Evolutionary conservation across 2,329 filamentous ascomycete genomes (phyloP).

Genomic region (Lasiodiplodia sp.): DNA sequence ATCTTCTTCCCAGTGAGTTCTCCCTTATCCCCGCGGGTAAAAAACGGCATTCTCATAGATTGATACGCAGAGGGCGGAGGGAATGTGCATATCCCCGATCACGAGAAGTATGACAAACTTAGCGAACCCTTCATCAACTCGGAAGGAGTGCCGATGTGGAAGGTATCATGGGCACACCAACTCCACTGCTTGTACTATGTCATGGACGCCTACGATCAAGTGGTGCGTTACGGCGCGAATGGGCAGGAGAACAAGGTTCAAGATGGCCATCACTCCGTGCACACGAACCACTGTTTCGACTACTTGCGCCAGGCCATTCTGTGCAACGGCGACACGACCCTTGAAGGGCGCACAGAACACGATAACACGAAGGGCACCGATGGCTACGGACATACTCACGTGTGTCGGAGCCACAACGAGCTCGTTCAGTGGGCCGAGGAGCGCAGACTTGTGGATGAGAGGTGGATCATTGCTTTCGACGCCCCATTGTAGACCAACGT

Average conservation of each 20-base stretch:
- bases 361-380: conserved; percentile 4
- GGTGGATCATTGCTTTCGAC: too few relatives aligned
- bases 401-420: conserved; percentile 12
- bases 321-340: conserved; percentile 13
- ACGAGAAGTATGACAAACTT: too few relatives aligned
- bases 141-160: too few relatives aligned
- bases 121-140: too few relatives aligned
- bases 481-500: too few relatives aligned
- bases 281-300: conserved; percentile 22
- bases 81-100: too few relatives aligned
- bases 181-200: conserved; percentile 16
- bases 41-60: too few relatives aligned
- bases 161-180: conserved; percentile 7
- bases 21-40: too few relatives aligned
- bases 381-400: conserved; percentile 15
- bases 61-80: too few relatives aligned
- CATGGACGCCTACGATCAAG: conserved; percentile 13
- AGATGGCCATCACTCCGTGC: background rate
- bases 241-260: background rate
- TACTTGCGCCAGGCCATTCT: conserved; percentile 20
- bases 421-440: background rate
- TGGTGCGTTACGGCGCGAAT: background rate
- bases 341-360: background rate
- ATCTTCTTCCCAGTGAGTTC: too few relatives aligned
- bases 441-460: background rate